These are phyloP conservation scores for Poa annua DNA, from an alignment of 176 grass and related monocot species.

Conservation along the genomic window DNA sequence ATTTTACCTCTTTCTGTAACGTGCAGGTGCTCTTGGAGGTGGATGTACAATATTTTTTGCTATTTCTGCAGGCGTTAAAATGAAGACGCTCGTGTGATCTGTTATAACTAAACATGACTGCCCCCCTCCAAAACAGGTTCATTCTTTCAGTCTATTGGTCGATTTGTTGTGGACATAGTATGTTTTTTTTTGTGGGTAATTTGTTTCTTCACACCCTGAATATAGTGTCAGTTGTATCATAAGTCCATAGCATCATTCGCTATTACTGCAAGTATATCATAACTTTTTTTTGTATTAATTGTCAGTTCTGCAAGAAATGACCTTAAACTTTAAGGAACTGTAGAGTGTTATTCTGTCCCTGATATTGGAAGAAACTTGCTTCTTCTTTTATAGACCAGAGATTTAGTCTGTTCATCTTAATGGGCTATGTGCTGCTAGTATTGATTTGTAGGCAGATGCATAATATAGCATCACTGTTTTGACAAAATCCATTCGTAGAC, in stretches of 20 bases:
- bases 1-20: too few species aligned
- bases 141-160: slow-evolving; percentile 30
- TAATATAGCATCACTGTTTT: too few species aligned
- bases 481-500: too few species aligned
- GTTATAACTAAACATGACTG: too few species aligned
- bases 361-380: slow-evolving; percentile 34
- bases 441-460: too few species aligned
- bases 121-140: slow-evolving; percentile 40
- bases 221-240: slow-evolving; percentile 36
- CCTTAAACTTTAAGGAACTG: too few species aligned
- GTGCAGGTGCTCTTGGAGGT: too few species aligned
- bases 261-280: slow-evolving; percentile 32
- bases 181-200: slow-evolving; percentile 16
- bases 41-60: too few species aligned
- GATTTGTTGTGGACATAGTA: slow-evolving; percentile 28
- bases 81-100: too few species aligned
- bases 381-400: neutral
- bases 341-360: neutral
- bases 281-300: slow-evolving; percentile 22
- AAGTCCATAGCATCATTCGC: slow-evolving; percentile 30
- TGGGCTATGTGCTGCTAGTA: too few species aligned
- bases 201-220: slow-evolving; percentile 23
- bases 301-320: neutral
- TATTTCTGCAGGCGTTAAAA: too few species aligned
- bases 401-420: too few species aligned